A percentile compares a stretch with the other conserved stretches of the same genome.
Evolutionary conservation across 192 early-diverging fungal species (phyloP).

Genomic region (Glomus cerebriforme): DNA sequence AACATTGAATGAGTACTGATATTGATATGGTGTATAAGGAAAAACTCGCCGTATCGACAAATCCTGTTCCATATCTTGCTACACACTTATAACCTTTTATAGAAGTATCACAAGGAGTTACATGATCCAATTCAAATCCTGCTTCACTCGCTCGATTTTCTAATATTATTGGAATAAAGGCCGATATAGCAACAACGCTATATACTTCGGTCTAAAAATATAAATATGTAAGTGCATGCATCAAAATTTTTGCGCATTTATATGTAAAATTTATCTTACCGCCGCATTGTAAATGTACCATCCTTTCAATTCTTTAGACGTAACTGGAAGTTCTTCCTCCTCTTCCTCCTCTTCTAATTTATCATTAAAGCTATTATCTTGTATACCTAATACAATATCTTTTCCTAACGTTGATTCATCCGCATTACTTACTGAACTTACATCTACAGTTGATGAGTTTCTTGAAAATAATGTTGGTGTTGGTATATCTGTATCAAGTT

Average conservation of each 20-base stretch:
- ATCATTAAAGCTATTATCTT: background rate
- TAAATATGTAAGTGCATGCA: background rate
- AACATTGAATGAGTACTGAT: background rate
- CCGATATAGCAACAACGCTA: conserved; percentile 1
- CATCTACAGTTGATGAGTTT: background rate
- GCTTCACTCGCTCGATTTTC: background rate
- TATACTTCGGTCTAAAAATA: background rate
- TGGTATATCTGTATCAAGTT: background rate
- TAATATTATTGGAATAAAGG: conserved; percentile 9
- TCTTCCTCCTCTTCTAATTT: background rate
- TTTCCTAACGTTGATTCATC: background rate
- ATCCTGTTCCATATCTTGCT: background rate
- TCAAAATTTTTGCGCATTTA: background rate
- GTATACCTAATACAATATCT: too few species aligned
- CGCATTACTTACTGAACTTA: background rate
- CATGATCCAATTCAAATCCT: background rate
- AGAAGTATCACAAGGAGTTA: background rate
- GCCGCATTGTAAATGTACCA: conserved; percentile 6
- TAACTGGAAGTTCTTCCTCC: background rate
- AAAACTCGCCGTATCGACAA: background rate
- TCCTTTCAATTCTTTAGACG: conserved; percentile 1
- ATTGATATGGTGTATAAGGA: background rate
- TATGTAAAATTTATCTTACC: background rate
- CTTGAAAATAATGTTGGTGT: background rate
- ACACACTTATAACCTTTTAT: background rate